A percentile compares a stretch with the other conserved stretches of the same genome.
Evolutionary conservation across 768 basidiomycete species (phyloP).

Genomic region (Mycena albidolilacea): DNA sequence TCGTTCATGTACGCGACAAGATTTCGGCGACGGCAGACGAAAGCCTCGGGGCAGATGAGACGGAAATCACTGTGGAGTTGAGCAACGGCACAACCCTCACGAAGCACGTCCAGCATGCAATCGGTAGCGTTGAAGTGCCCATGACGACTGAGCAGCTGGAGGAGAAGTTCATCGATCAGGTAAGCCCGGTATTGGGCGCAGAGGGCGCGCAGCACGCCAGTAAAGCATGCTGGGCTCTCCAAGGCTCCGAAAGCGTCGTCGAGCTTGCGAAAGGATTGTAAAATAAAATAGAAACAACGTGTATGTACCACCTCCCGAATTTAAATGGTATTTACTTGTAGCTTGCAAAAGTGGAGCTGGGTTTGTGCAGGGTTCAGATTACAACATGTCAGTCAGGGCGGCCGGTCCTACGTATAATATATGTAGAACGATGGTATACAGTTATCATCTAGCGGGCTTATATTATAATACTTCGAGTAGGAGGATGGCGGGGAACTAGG

Average conservation of each 20-base stretch:
- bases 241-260: constrained; percentile 19
- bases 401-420: constrained; percentile 26
- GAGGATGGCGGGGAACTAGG: constrained; percentile 37
- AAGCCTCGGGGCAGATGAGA: constrained; percentile 35
- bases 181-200: constrained; percentile 36
- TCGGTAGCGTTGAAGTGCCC: constrained; percentile 42
- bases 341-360: not conserved
- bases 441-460: constrained; percentile 37
- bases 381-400: constrained; percentile 24
- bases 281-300: not conserved
- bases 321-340: too few species aligned
- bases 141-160: constrained; percentile 39
- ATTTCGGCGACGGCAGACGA: constrained; percentile 40
- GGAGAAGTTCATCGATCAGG: constrained; percentile 43
- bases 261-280: constrained; percentile 19
- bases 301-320: constrained; percentile 1
- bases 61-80: constrained; percentile 36
- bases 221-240: constrained; percentile 31
- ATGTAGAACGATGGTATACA: constrained; percentile 29
- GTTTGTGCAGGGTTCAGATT: constrained; percentile 11
- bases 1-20: constrained; percentile 39
- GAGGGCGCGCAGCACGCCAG: constrained; percentile 38
- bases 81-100: constrained; percentile 35
- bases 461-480: constrained; percentile 36
- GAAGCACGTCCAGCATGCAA: constrained; percentile 41